Percentiles rank a stretch among this genome's conserved stretches.
Conservation (phyloP, 495 filamentous ascomycete genomes). For the Xylaria telfairii region DNA sequence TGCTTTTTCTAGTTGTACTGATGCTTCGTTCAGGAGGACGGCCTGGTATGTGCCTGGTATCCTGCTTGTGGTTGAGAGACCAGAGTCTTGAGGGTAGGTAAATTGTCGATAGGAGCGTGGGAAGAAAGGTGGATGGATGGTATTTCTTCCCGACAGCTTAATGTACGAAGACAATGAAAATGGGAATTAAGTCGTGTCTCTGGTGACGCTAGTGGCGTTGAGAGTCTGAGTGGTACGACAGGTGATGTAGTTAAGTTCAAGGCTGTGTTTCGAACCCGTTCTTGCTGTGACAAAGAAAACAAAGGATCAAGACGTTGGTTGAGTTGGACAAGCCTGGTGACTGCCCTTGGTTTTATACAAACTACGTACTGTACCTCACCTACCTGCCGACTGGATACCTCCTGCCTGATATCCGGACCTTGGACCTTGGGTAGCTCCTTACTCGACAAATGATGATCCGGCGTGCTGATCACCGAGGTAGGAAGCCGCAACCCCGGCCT, state of each 20-base stretch:
- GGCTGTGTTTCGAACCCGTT: not conserved
- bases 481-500: not conserved
- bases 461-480: conserved; percentile 10
- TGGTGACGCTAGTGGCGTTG: conserved; percentile 14
- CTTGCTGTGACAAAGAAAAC: conserved; percentile 24
- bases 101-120: not conserved
- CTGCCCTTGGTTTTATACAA: conserved; percentile 20
- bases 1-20: not conserved
- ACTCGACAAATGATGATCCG: conserved; percentile 2
- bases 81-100: not conserved
- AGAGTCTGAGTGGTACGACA: not conserved
- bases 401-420: not conserved
- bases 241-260: not conserved
- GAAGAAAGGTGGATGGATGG: not conserved
- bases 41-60: not conserved
- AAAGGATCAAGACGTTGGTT: conserved; percentile 14
- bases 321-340: not conserved
- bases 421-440: not conserved
- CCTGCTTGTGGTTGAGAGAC: not conserved
- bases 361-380: not conserved
- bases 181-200: not conserved
- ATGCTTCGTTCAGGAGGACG: not conserved
- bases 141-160: not conserved
- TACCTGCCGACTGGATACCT: not conserved
- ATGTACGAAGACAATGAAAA: not conserved